Evolutionary conservation across 2,329 filamentous ascomycete species (phyloP).

Genomic region (Fusarium pseudocircinatum): DNA sequence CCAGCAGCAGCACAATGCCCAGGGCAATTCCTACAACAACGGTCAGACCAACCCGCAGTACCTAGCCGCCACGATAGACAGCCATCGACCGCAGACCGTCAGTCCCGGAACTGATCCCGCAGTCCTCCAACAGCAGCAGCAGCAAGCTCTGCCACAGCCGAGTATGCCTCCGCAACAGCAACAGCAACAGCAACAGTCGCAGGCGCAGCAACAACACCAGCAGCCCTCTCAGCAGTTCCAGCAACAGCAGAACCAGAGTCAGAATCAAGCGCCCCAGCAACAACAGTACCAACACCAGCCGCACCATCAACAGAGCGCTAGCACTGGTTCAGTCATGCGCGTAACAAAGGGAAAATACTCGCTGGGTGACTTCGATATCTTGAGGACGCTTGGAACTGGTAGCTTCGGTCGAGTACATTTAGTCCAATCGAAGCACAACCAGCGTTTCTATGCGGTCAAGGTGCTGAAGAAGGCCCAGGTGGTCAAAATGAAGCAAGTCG

Average conservation of each 20-base stretch:
- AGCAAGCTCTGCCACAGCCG: conserved; percentile 44
- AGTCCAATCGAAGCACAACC: conserved; percentile 97
- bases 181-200: conserved; percentile 34
- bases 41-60: conserved; percentile 40
- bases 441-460: conserved; percentile 98
- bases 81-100: conserved; percentile 44
- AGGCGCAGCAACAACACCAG: conserved; percentile 43
- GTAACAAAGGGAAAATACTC: conserved; percentile 98
- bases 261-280: conserved; percentile 34
- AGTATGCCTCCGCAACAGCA: conserved; percentile 46
- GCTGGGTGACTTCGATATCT: conserved; percentile 86
- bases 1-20: conserved; percentile 52
- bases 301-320: conserved; percentile 47
- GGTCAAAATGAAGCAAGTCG: conserved; percentile 99
- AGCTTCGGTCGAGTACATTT: conserved; percentile 97
- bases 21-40: conserved; percentile 47
- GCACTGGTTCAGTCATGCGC: conserved; percentile 57
- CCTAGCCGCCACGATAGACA: conserved; percentile 41
- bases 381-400: conserved; percentile 92
- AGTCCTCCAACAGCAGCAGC: conserved; percentile 51
- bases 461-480: conserved; percentile 98
- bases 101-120: conserved; percentile 53
- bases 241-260: conserved; percentile 26
- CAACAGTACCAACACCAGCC: conserved; percentile 43
- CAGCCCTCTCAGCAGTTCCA: conserved; percentile 20